These are phyloP conservation scores for Trichoderma sp. DNA, from an alignment of 2,329 filamentous ascomycete species.

Conservation along the genomic window DNA sequence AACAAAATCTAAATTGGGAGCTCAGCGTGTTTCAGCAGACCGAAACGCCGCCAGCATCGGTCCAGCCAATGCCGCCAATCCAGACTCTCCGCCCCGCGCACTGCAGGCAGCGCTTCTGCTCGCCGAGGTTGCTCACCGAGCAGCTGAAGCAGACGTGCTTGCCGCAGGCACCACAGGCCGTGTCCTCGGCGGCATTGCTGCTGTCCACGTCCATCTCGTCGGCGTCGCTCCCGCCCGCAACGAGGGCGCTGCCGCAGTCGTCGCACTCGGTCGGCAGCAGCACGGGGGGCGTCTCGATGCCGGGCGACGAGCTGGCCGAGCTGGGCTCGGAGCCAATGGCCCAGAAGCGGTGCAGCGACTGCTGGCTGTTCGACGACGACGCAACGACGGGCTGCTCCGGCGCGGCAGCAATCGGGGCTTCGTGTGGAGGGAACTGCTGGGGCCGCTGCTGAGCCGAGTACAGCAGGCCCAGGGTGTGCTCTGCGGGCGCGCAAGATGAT, in stretches of 20 bases:
- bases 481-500: slow-evolving; percentile 37
- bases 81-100: slow-evolving; percentile 48
- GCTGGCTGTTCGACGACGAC: slow-evolving; percentile 32
- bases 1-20: neutral
- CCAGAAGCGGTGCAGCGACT: slow-evolving; percentile 64
- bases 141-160: slow-evolving; percentile 62
- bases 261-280: slow-evolving; percentile 50
- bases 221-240: slow-evolving; percentile 32
- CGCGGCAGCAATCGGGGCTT: neutral
- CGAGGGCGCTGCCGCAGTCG: slow-evolving; percentile 50
- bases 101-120: slow-evolving; percentile 53
- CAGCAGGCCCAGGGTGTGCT: slow-evolving; percentile 59
- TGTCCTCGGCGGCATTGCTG: slow-evolving; percentile 30
- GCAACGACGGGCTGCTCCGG: neutral
- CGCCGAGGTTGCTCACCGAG: slow-evolving; percentile 59
- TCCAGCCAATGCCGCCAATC: slow-evolving; percentile 29
- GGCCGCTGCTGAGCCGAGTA: slow-evolving; percentile 55
- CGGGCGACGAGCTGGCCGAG: slow-evolving; percentile 32
- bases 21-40: slow-evolving; percentile 29
- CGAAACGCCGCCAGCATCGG: slow-evolving; percentile 26
- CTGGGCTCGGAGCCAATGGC: slow-evolving; percentile 48
- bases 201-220: slow-evolving; percentile 47
- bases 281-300: slow-evolving; percentile 23
- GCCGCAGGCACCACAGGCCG: slow-evolving; percentile 52
- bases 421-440: slow-evolving; percentile 25